Evolutionary conservation across 495 filamentous ascomycete species (phyloP).

Genomic region (Podospora conica): DNA sequence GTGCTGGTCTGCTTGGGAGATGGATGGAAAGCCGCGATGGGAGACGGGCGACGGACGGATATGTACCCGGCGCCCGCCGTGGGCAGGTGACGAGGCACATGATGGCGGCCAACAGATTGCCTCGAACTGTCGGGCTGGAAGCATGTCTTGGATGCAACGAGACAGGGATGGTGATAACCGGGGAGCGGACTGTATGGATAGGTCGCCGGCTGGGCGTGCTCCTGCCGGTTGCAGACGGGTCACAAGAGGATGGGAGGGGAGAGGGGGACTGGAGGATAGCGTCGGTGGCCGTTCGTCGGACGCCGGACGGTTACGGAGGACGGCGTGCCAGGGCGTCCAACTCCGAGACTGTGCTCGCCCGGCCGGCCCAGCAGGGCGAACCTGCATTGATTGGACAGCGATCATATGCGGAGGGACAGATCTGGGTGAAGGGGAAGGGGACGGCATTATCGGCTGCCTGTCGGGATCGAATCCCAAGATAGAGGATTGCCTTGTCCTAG

Average conservation of each 20-base stretch:
- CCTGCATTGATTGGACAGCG: constrained; percentile 3
- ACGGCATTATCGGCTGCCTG: background rate
- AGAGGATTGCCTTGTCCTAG: background rate
- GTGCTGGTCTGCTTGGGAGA: background rate
- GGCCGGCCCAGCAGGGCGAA: constrained; percentile 1
- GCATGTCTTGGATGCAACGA: constrained; percentile 14
- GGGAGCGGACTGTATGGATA: background rate
- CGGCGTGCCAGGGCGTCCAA: constrained; percentile 2
- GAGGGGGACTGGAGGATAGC: background rate
- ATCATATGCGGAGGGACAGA: background rate
- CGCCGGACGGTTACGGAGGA: constrained; percentile 3
- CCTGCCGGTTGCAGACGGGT: background rate
- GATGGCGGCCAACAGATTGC: constrained; percentile 9
- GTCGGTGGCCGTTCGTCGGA: constrained; percentile 4
- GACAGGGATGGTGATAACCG: constrained; percentile 9
- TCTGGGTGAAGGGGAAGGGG: background rate
- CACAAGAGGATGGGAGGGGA: background rate
- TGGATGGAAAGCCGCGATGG: background rate
- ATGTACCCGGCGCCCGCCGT: constrained; percentile 8
- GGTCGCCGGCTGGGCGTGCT: background rate
- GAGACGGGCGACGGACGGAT: background rate
- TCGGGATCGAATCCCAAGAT: background rate
- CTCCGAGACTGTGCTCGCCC: background rate
- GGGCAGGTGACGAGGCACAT: background rate
- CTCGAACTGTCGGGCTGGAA: background rate